These are phyloP conservation scores for Apostasia ramifera DNA, from an alignment of 106 monocot genomes.

Conservation along the genomic window DNA sequence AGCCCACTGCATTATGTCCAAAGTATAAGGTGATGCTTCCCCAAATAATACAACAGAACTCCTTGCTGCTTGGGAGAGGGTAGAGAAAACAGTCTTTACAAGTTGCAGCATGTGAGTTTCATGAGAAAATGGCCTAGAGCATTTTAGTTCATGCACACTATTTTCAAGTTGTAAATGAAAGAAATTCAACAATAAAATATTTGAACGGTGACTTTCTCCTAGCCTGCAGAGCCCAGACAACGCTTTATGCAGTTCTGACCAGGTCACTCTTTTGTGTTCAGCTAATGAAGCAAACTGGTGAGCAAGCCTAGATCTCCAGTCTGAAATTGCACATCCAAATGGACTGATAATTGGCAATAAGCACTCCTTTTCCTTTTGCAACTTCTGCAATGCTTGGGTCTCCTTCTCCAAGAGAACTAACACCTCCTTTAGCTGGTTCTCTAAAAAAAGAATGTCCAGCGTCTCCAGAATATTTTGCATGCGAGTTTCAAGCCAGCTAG, in stretches of 20 bases:
- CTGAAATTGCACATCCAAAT: slow-evolving; percentile 20
- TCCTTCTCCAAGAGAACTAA: slow-evolving; percentile 19
- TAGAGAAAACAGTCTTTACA: slow-evolving; percentile 28
- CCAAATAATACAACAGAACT: slow-evolving; percentile 24
- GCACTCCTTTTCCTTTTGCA: slow-evolving; percentile 11
- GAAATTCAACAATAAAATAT: slow-evolving; percentile 21
- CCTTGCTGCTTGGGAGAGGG: slow-evolving; percentile 29
- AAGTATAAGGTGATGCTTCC: slow-evolving; percentile 22
- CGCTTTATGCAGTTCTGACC: slow-evolving; percentile 25
- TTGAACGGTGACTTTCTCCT: slow-evolving; percentile 30
- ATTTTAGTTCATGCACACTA: slow-evolving; percentile 12
- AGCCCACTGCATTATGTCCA: slow-evolving; percentile 29
- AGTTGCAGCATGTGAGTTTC: slow-evolving; percentile 23
- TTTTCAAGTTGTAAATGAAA: slow-evolving; percentile 18
- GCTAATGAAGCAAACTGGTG: slow-evolving; percentile 27
- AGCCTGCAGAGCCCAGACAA: slow-evolving; percentile 32
- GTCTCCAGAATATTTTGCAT: slow-evolving; percentile 25
- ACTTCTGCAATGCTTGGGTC: slow-evolving; percentile 12
- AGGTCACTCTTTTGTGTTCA: slow-evolving; percentile 26
- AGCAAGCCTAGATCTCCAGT: slow-evolving; percentile 18
- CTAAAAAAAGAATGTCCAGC: slow-evolving; percentile 33
- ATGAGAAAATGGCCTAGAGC: slow-evolving; percentile 4
- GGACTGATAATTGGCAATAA: slow-evolving; percentile 12
- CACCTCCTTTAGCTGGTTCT: slow-evolving; percentile 26
- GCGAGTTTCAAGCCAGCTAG: slow-evolving; percentile 1